Percentiles rank a stretch among this genome's conserved stretches.
phyloP scores from a whole-genome alignment of 1,284 basidiomycete genomes.

The Phellopilus nigrolimitatus region DNA sequence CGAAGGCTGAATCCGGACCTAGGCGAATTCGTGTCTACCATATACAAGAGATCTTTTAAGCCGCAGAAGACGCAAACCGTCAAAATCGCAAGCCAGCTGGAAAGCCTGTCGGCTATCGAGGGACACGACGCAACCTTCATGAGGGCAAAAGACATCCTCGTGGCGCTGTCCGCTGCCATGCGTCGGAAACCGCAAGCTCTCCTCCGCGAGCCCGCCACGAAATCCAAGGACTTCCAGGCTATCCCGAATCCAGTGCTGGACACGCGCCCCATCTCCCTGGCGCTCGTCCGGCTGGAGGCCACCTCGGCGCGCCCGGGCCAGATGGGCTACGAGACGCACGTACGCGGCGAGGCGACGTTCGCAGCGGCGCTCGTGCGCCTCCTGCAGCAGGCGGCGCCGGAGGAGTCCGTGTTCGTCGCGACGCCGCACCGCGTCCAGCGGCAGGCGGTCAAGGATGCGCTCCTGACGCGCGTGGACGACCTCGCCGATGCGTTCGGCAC shows the following conservation, averaged over 20 bases:
- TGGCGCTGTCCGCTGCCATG: slow-evolving; percentile 20
- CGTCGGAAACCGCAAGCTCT: slow-evolving; percentile 6
- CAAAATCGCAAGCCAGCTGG: slow-evolving; percentile 35
- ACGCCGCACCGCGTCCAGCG: slow-evolving; percentile 46
- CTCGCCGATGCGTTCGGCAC: slow-evolving; percentile 18
- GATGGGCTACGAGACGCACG: slow-evolving; percentile 40
- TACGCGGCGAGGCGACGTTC: slow-evolving; percentile 41
- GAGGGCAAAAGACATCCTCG: slow-evolving; percentile 15
- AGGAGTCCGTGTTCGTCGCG: slow-evolving; percentile 44
- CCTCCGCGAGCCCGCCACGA: not conserved
- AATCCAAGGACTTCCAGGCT: not conserved
- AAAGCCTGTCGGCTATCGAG: slow-evolving; percentile 26
- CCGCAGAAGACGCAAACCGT: slow-evolving; percentile 41
- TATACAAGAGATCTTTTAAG: slow-evolving; percentile 42
- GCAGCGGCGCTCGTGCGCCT: slow-evolving; percentile 38
- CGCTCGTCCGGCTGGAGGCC: slow-evolving; percentile 35
- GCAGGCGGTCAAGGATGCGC: slow-evolving; percentile 40
- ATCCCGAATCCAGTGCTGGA: slow-evolving; percentile 6
- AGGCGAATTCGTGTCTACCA: slow-evolving; percentile 45
- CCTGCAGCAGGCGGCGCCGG: slow-evolving; percentile 34
- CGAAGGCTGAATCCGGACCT: slow-evolving; percentile 44
- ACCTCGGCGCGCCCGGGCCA: slow-evolving; percentile 29
- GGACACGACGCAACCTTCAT: slow-evolving; percentile 13
- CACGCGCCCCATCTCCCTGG: slow-evolving; percentile 34
- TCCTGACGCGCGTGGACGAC: slow-evolving; percentile 22